Evolutionary conservation across 805 yeast species (phyloP).

Genomic region (Saturnispora zaruensis): DNA sequence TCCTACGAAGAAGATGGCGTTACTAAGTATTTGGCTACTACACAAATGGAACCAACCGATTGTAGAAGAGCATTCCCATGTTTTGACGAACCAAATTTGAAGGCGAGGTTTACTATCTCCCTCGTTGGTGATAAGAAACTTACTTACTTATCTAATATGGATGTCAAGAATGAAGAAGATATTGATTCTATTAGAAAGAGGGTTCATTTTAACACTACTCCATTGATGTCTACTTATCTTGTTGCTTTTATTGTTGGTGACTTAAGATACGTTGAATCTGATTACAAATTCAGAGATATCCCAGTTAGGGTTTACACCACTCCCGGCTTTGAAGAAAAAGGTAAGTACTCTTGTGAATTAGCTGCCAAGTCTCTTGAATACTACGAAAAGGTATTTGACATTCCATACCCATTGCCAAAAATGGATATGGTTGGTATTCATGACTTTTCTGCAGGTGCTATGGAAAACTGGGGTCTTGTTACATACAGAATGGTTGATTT

Average conservation of each 20-base stretch:
- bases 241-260: constrained; percentile 55
- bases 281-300: constrained; percentile 37
- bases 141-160: constrained; percentile 42
- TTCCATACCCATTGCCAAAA: constrained; percentile 71
- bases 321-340: constrained; percentile 38
- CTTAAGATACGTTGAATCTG: constrained; percentile 43
- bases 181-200: constrained; percentile 16
- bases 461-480: constrained; percentile 88
- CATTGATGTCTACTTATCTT: constrained; percentile 47
- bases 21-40: constrained; percentile 40
- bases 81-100: constrained; percentile 48
- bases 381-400: constrained; percentile 41
- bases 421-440: constrained; percentile 76
- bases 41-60: constrained; percentile 56
- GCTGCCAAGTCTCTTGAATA: constrained; percentile 48
- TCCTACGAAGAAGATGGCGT: constrained; percentile 37
- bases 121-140: constrained; percentile 31
- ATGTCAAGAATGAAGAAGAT: constrained; percentile 25
- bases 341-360: constrained; percentile 39
- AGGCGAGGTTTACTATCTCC: constrained; percentile 47
- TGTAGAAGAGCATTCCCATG: constrained; percentile 55
- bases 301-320: constrained; percentile 49
- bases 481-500: constrained; percentile 57
- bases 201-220: constrained; percentile 40
- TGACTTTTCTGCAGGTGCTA: constrained; percentile 75